Conservation (phyloP, 2,329 filamentous ascomycete species). For the Trichophyton benhamiae region DNA sequence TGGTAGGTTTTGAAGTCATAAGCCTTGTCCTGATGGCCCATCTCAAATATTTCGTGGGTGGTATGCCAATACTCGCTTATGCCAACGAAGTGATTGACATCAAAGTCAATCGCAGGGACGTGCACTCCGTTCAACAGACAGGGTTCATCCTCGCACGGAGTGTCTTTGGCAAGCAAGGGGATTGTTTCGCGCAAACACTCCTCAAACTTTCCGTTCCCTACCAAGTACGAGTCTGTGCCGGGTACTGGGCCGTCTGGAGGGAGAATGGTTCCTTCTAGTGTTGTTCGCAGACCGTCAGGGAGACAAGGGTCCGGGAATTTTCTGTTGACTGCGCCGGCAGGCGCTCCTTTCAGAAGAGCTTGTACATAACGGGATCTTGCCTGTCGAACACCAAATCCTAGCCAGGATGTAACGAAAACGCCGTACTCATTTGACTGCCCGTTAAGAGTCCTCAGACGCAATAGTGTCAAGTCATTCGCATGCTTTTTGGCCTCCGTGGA, state of each 20-base stretch:
- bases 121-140: conserved; percentile 86
- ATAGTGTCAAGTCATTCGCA: conserved; percentile 71
- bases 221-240: conserved; percentile 44
- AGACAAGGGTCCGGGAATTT: conserved; percentile 87
- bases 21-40: conserved; percentile 60
- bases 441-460: conserved; percentile 73
- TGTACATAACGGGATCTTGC: conserved; percentile 77
- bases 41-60: conserved; percentile 82
- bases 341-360: conserved; percentile 54
- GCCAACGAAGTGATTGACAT: conserved; percentile 93
- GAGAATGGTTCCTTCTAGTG: conserved; percentile 52
- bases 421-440: conserved; percentile 67
- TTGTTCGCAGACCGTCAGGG: conserved; percentile 62
- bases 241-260: conserved; percentile 28
- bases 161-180: conserved; percentile 80
- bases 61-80: conserved; percentile 99
- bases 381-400: conserved; percentile 94
- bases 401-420: conserved; percentile 92
- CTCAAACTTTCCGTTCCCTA: conserved; percentile 78
- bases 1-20: conserved; percentile 91
- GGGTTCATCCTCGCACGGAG: conserved; percentile 66
- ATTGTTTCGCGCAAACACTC: conserved; percentile 73
- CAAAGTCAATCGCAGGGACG: conserved; percentile 89
- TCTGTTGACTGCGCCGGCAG: conserved; percentile 39
- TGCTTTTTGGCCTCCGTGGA: conserved; percentile 80